Conservation (phyloP, 129 eudicot species). For the Centaurea solstitialis region DNA sequence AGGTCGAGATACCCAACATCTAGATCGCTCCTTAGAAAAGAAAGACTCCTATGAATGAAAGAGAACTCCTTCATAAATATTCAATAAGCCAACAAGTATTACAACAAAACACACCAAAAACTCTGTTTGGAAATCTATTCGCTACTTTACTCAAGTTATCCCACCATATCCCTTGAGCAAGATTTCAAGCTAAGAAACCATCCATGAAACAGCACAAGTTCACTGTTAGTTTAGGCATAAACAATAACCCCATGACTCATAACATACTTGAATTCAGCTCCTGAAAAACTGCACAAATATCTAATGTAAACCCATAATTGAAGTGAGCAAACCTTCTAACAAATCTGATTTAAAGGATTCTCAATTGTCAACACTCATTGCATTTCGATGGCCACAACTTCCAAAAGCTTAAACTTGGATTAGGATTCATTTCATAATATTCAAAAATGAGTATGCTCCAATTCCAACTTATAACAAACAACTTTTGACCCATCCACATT, state of each 20-base stretch:
- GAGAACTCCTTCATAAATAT: no score
- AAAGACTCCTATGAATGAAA: no score
- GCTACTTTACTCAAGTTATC: neutral
- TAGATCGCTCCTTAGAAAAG: neutral
- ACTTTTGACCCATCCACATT: neutral
- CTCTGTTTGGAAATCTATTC: neutral
- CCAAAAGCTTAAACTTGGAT: neutral
- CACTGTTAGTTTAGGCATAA: neutral
- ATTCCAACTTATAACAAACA: neutral
- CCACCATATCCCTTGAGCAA: neutral
- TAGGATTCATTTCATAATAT: neutral
- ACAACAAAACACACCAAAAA: no score
- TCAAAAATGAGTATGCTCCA: neutral
- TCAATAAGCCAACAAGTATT: no score
- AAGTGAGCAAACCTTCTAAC: neutral
- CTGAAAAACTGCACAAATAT: neutral
- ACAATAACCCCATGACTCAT: neutral
- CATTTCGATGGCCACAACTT: neutral
- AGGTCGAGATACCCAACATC: no score
- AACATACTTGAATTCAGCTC: neutral
- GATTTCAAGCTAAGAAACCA: neutral
- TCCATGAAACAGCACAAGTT: neutral
- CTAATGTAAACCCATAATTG: neutral
- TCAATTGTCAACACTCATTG: neutral
- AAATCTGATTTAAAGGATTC: neutral